A percentile compares a stretch with the other conserved stretches of the same genome.
Evolutionary conservation across 2,329 filamentous ascomycete species (phyloP).

Genomic region (Sporothrix globosa): DNA sequence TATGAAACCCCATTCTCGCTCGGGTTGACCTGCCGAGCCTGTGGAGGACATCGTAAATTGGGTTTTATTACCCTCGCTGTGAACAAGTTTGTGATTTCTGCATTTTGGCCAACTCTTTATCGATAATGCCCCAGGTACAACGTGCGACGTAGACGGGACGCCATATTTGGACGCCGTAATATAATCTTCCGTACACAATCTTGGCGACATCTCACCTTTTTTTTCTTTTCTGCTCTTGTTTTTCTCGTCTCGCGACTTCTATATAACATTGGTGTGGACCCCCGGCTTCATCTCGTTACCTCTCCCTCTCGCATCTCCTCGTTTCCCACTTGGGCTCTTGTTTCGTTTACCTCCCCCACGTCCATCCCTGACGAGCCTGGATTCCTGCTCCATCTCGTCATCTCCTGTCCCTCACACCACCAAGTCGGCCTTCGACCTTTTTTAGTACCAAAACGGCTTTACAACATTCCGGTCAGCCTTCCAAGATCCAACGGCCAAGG

Average conservation of each 20-base stretch:
- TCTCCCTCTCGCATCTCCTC: no score
- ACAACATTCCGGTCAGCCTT: neutral
- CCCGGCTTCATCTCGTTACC: neutral
- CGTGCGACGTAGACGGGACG: no score
- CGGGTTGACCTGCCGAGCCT: neutral
- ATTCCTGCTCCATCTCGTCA: neutral
- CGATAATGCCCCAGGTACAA: constrained; percentile 22
- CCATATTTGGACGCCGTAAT: neutral
- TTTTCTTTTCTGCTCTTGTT: neutral
- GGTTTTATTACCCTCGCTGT: neutral
- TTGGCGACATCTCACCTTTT: neutral
- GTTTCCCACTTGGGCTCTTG: neutral
- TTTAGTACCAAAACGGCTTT: neutral
- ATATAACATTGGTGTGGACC: constrained; percentile 15
- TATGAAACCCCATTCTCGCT: neutral
- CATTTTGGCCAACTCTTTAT: neutral
- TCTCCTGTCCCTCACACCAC: constrained; percentile 1
- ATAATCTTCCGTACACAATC: neutral
- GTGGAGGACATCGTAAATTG: neutral
- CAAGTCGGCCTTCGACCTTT: neutral
- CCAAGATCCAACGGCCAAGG: constrained; percentile 1
- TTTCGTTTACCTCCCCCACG: neutral
- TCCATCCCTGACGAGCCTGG: neutral
- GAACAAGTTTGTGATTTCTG: no score
- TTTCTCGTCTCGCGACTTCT: neutral